Conservation (phyloP, 768 basidiomycete genomes). For the Nidula microcarpa region DNA sequence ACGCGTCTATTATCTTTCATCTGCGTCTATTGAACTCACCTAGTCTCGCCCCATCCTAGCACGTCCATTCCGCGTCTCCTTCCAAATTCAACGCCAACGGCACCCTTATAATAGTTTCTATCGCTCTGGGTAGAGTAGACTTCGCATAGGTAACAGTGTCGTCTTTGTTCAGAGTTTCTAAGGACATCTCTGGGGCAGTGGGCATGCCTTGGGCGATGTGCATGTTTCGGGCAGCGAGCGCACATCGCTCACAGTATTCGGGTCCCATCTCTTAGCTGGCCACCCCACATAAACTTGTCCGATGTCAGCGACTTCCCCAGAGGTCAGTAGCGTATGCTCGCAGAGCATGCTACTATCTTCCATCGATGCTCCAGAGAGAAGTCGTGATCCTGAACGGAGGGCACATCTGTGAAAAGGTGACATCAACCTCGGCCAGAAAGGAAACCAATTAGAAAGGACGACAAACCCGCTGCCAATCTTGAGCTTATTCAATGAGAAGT, state of each 20-base stretch:
- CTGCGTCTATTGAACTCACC: no score
- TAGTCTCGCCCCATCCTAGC: no score
- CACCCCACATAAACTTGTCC: slow-evolving; percentile 38
- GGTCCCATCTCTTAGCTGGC: slow-evolving; percentile 31
- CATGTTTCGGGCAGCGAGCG: no score
- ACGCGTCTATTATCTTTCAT: no score
- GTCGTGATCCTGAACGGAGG: slow-evolving; percentile 40
- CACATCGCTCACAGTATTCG: no score
- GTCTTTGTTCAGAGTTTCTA: no score
- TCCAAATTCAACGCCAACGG: no score
- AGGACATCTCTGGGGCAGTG: no score
- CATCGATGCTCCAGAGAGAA: slow-evolving; percentile 49
- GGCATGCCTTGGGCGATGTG: no score
- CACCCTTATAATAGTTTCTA: no score
- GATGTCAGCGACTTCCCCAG: slow-evolving; percentile 41
- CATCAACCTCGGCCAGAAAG: neutral
- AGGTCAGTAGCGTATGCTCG: slow-evolving; percentile 44
- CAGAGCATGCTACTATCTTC: slow-evolving; percentile 44
- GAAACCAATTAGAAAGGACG: neutral
- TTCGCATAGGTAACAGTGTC: no score
- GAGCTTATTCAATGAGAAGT: slow-evolving; percentile 38
- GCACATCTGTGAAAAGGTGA: slow-evolving; percentile 25
- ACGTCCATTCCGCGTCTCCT: no score
- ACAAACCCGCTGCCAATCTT: slow-evolving; percentile 34
- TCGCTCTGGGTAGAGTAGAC: neutral